Base-by-base conservation (phyloP, 2,329 filamentous ascomycete genomes). In the Pyrenochaeta sp. region DNA sequence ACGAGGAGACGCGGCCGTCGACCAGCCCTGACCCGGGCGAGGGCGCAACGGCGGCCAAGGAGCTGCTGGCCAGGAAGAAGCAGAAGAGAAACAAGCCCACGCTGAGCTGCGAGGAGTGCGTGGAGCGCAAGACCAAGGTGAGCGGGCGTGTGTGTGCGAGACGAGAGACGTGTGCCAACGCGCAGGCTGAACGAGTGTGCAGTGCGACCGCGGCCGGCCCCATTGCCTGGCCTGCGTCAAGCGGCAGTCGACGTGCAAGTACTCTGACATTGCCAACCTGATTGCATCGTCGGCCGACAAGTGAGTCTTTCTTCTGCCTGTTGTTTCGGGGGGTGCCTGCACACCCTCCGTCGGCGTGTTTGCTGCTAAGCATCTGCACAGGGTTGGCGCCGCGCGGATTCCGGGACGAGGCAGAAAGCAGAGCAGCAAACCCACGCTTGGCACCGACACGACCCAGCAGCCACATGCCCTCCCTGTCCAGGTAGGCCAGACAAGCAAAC, bases 1-100 rank as follows among this genome's bases (percentile, higher is more conserved):
- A 58, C 45, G 54, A 59, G 49, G 45, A 20, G 36, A 47, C 50
- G 6, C 58, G 57, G 48, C 48, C 60, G 15, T 68, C 64, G 21
- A 59, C 59, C 12, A 67, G 64, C 54, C 65, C 65, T 12, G 60
- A 59, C 35, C 53, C 58, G 20, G 50, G 50, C 7, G 20, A 53
- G n/a, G 58, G 56, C 52, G 58, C 54, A 17, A 41, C 51, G 27
- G 61, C 55, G 15, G 61, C 51, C 18, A 45, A 46, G 15, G 54
- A 60, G 32, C 45, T 42, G 45, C 82, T 79, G n/a, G 70, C 78
- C 10, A 83, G 78, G 73, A 90, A 90, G 79, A 91, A 90, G 77
- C 90, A 93, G 78, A 92, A 90, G 79, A 85, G 90, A 42, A 94
- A 94, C 77, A 94, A 94, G 74, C 90, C 90, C 3, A 93, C 90